Conservation (phyloP, 805 yeast genomes). For the Zygoascus flipseniorum region DNA sequence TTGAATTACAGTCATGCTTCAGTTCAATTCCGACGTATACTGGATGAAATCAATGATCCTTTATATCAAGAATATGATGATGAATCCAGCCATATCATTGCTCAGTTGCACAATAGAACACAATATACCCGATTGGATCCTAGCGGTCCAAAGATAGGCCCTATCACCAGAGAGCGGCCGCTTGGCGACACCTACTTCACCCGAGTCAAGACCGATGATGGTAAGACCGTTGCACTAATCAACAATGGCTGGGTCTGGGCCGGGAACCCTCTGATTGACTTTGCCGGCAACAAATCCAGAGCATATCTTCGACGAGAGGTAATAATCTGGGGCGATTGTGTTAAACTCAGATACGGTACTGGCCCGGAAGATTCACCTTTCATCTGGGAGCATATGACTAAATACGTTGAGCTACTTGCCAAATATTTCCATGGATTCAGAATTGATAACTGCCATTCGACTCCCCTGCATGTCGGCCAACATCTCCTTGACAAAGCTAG, state of each 20-base stretch:
- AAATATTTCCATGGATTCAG: constrained; percentile 76
- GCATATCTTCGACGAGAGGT: constrained; percentile 88
- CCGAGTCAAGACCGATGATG: constrained; percentile 44
- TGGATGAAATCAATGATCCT: constrained; percentile 72
- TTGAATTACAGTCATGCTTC: constrained; percentile 22
- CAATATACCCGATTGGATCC: constrained; percentile 67
- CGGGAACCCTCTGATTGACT: constrained; percentile 87
- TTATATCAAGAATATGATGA: constrained; percentile 67
- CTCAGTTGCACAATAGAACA: constrained; percentile 68
- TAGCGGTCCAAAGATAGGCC: constrained; percentile 74
- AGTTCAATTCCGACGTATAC: constrained; percentile 37
- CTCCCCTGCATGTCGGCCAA: constrained; percentile 93
- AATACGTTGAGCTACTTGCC: constrained; percentile 68
- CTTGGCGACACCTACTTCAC: constrained; percentile 86
- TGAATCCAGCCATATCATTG: constrained; percentile 56
- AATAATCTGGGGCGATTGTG: constrained; percentile 97
- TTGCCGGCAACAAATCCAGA: constrained; percentile 71
- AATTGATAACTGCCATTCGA: constrained; percentile 92
- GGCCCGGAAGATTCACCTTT: constrained; percentile 77
- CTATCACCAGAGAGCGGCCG: constrained; percentile 46
- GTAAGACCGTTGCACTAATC: constrained; percentile 57
- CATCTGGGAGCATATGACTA: constrained; percentile 80
- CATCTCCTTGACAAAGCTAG: constrained; percentile 83
- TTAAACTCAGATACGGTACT: constrained; percentile 78
- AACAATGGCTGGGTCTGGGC: constrained; percentile 99